Evolutionary conservation across 192 early-diverging fungal genomes (phyloP).

Genomic region (Polychytrium aggregatum): DNA sequence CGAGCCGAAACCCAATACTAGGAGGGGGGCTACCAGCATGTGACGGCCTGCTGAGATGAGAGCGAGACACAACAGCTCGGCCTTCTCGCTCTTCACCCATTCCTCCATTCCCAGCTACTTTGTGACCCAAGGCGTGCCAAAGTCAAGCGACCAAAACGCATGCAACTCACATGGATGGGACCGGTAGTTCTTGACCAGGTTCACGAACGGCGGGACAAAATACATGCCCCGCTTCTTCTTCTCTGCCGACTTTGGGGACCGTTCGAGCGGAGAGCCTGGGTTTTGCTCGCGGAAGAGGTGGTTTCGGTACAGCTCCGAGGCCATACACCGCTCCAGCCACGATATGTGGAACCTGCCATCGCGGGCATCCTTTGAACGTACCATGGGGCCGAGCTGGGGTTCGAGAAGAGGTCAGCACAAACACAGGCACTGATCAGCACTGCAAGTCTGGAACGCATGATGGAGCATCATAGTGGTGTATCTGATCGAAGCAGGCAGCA

Average conservation of each 20-base stretch:
- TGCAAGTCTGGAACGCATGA: too few relatives aligned
- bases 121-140: too few relatives aligned
- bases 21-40: neutral
- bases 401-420: too few relatives aligned
- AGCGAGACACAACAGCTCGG: too few relatives aligned
- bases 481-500: too few relatives aligned
- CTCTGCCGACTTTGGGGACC: neutral
- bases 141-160: too few relatives aligned
- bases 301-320: slow-evolving; percentile 24
- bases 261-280: neutral
- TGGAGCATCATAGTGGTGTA: too few relatives aligned
- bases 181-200: neutral
- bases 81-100: too few relatives aligned
- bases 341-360: slow-evolving; percentile 23
- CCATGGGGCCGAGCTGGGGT: slow-evolving; percentile 38
- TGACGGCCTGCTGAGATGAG: too few relatives aligned
- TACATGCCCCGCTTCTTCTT: neutral
- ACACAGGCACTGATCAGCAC: too few relatives aligned
- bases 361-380: slow-evolving; percentile 14
- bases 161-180: too few relatives aligned
- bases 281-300: slow-evolving; percentile 9
- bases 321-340: slow-evolving; percentile 35
- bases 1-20: neutral
- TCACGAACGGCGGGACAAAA: slow-evolving; percentile 1
- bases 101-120: too few relatives aligned